phyloP scores from a whole-genome alignment of 768 basidiomycete genomes.

The Heimioporus sp. region DNA sequence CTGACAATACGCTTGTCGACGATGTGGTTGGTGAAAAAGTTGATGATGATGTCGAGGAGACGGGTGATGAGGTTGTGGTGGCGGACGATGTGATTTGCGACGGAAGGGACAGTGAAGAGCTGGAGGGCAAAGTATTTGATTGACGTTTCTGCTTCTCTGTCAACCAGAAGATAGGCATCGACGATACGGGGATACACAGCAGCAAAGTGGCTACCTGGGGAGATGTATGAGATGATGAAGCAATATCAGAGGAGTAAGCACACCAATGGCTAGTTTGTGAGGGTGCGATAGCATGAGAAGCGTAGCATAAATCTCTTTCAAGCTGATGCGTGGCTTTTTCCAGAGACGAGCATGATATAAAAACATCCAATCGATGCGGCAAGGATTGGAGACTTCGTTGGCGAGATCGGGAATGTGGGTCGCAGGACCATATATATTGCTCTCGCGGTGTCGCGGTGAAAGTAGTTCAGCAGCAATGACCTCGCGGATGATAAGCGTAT shows the following conservation, averaged over 20 bases:
- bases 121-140: constrained; percentile 93
- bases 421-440: constrained; percentile 41
- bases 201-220: constrained; percentile 76
- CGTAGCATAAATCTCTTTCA: constrained; percentile 82
- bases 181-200: constrained; percentile 83
- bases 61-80: constrained; percentile 72
- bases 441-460: constrained; percentile 55
- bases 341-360: constrained; percentile 81
- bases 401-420: constrained; percentile 36
- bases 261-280: constrained; percentile 79
- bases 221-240: background rate
- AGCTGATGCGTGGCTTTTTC: constrained; percentile 77
- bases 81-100: constrained; percentile 74
- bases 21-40: constrained; percentile 94
- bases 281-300: constrained; percentile 67
- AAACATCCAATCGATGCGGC: constrained; percentile 72
- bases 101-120: constrained; percentile 87
- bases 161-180: constrained; percentile 88
- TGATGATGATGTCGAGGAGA: constrained; percentile 78
- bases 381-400: constrained; percentile 46
- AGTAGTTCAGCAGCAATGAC: constrained; percentile 70
- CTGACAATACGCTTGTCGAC: constrained; percentile 61
- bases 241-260: constrained; percentile 22
- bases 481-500: constrained; percentile 67
- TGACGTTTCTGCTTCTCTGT: constrained; percentile 92